Percentiles rank a stretch among this genome's conserved stretches.
Conservation (phyloP, 106 monocot genomes). For the Phalaenopsis aphrodite region DNA sequence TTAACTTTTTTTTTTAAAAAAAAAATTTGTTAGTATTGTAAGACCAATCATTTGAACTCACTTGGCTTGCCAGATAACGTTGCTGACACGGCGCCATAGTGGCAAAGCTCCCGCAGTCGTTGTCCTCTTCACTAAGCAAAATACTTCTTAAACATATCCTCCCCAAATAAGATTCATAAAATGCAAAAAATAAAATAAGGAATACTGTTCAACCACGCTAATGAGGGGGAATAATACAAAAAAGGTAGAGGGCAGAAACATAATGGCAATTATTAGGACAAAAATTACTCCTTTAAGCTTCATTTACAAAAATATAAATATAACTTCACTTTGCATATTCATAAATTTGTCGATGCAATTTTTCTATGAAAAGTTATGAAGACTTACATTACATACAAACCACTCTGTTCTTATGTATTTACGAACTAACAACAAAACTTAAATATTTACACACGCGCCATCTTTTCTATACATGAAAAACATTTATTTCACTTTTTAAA, state of each 20-base stretch:
- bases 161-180: neutral
- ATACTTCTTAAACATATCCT: neutral
- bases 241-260: neutral
- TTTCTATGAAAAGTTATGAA: too few species aligned
- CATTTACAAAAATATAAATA: neutral
- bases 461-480: too few species aligned
- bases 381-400: too few species aligned
- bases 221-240: neutral
- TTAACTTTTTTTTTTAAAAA: too few species aligned
- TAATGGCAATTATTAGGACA: slow-evolving; percentile 1
- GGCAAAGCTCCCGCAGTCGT: neutral
- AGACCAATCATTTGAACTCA: too few species aligned
- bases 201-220: neutral
- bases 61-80: neutral
- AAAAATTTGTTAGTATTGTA: too few species aligned
- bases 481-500: too few species aligned
- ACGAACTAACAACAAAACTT: too few species aligned
- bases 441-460: too few species aligned
- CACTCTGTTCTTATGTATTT: too few species aligned
- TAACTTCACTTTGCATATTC: too few species aligned
- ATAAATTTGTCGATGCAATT: too few species aligned
- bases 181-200: neutral
- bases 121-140: neutral
- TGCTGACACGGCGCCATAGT: neutral
- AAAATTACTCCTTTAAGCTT: neutral